Evolutionary conservation across 345 rosid genomes (phyloP).

Genomic region (Cardamine chenopodiifolia): DNA sequence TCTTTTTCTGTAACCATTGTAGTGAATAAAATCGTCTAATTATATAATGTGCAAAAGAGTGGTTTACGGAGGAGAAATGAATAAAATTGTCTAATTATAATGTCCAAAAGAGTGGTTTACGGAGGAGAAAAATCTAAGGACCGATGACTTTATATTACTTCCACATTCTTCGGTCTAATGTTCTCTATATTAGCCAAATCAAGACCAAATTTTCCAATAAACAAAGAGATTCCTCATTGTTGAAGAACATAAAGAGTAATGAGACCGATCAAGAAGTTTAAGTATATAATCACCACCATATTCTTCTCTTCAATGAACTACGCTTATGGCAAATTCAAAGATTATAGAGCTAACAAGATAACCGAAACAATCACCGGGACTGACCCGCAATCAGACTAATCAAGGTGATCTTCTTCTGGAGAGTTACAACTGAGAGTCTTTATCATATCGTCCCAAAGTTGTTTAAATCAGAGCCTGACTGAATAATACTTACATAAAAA

Average conservation of each 20-base stretch:
- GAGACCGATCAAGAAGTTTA: constrained; percentile 41
- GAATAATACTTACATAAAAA: constrained; percentile 38
- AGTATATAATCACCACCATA: constrained; percentile 39
- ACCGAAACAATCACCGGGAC: constrained; percentile 33
- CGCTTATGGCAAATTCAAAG: constrained; percentile 37
- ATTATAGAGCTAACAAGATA: constrained; percentile 43
- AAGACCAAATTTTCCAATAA: neutral
- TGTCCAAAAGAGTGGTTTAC: constrained; percentile 15
- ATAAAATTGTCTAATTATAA: constrained; percentile 13
- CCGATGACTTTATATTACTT: neutral
- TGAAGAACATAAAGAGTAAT: constrained; percentile 11
- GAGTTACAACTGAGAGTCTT: constrained; percentile 31
- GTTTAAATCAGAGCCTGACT: constrained; percentile 35
- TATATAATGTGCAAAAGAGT: constrained; percentile 15
- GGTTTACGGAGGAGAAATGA: constrained; percentile 19
- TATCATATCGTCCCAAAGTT: constrained; percentile 8
- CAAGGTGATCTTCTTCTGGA: neutral
- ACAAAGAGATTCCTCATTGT: neutral
- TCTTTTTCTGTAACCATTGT: constrained; percentile 1
- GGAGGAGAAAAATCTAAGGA: constrained; percentile 8
- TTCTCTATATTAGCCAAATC: constrained; percentile 13
- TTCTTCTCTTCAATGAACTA: constrained; percentile 41
- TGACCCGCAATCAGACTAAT: constrained; percentile 34
- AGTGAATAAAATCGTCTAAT: neutral
- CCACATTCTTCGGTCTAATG: constrained; percentile 7